These are phyloP conservation scores for Candida bentonensis DNA, from an alignment of 805 yeast species.

Conservation along the genomic window DNA sequence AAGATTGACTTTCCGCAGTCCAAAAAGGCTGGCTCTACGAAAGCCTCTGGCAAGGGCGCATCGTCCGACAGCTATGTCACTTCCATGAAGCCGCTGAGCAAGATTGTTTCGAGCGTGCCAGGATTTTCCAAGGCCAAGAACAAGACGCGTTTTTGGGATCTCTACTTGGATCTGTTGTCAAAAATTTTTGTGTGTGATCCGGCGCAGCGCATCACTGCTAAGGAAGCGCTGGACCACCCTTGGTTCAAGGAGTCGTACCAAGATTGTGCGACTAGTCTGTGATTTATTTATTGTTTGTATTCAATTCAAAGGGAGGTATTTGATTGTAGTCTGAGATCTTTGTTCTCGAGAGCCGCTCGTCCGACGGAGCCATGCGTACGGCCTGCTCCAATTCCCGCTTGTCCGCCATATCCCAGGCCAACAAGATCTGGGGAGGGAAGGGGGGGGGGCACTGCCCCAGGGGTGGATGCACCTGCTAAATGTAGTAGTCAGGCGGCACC, in stretches of 20 bases:
- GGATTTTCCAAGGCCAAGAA: slow-evolving; percentile 29
- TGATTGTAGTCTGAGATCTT: too few species aligned
- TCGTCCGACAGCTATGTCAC: slow-evolving; percentile 6
- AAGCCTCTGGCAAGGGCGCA: slow-evolving; percentile 21
- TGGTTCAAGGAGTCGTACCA: slow-evolving; percentile 38
- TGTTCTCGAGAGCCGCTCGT: too few species aligned
- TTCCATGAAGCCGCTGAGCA: slow-evolving; percentile 7
- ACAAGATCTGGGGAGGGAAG: too few species aligned
- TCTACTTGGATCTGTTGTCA: slow-evolving; percentile 55
- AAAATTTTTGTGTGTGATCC: slow-evolving; percentile 63
- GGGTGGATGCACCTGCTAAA: too few species aligned
- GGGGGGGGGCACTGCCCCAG: too few species aligned
- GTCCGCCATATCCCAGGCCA: too few species aligned
- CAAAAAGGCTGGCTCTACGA: slow-evolving; percentile 23
- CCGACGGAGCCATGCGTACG: too few species aligned
- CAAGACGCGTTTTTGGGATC: slow-evolving; percentile 53
- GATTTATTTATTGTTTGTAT: slow-evolving; percentile 4
- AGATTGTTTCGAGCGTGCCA: slow-evolving; percentile 8
- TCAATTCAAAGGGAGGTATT: too few species aligned
- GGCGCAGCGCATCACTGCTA: slow-evolving; percentile 53
- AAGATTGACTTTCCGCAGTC: slow-evolving; percentile 23
- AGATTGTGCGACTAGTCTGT: not conserved
- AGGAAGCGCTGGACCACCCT: slow-evolving; percentile 64
- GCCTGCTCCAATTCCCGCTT: too few species aligned
- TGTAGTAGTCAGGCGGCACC: too few species aligned